These are phyloP conservation scores for Ustilago curta DNA, from an alignment of 1,284 basidiomycete genomes.

Conservation along the genomic window DNA sequence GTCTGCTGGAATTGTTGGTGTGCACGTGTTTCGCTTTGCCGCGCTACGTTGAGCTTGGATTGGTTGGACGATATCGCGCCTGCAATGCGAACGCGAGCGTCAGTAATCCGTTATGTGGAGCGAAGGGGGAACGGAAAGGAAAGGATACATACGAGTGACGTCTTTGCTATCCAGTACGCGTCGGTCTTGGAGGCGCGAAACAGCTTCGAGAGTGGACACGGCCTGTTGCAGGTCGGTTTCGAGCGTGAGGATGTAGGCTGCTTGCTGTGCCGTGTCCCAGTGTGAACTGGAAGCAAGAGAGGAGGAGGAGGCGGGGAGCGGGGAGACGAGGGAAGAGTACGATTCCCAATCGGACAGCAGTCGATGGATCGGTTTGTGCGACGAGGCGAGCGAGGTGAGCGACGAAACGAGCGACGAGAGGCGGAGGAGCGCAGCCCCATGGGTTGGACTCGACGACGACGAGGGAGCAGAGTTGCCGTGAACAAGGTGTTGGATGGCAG, in stretches of 20 bases:
- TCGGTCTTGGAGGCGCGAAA: too few relatives aligned
- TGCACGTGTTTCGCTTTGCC: too few relatives aligned
- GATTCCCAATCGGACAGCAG: conserved; percentile 15
- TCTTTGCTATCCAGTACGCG: too few relatives aligned
- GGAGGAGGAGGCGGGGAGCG: background rate
- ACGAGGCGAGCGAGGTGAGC: background rate
- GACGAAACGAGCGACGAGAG: background rate
- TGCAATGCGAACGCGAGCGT: too few relatives aligned
- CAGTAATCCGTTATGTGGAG: too few relatives aligned
- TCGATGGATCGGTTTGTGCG: conserved; percentile 2
- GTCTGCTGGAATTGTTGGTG: too few relatives aligned
- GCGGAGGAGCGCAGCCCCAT: background rate
- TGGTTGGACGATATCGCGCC: too few relatives aligned
- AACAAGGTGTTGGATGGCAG: conserved; percentile 1
- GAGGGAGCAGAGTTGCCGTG: conserved; percentile 10
- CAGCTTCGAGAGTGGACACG: too few relatives aligned
- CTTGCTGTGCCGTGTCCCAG: conserved; percentile 21
- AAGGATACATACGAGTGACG: too few relatives aligned
- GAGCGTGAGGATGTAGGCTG: conserved; percentile 8
- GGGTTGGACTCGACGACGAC: background rate
- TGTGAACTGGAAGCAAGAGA: background rate
- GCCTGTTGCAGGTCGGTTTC: background rate
- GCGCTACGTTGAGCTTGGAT: background rate
- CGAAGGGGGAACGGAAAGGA: too few relatives aligned
- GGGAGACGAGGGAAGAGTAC: conserved; percentile 12